Conservation (phyloP, 495 filamentous ascomycete species). For the Penicillium tannophilum region DNA sequence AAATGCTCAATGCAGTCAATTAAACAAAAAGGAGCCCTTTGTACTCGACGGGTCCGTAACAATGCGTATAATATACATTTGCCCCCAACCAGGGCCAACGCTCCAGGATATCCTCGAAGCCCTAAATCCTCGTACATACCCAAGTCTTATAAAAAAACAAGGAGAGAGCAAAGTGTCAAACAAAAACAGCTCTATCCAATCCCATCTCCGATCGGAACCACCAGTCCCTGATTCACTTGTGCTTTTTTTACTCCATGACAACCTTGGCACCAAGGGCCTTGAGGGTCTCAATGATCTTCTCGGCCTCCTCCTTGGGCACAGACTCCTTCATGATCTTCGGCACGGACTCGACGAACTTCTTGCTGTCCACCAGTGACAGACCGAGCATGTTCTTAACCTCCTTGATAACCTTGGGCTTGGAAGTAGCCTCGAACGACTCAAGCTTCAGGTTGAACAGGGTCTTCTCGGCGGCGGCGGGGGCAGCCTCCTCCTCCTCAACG, state of each 20-base stretch:
- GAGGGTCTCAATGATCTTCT: conserved; percentile 95
- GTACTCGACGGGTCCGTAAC: conserved; percentile 39
- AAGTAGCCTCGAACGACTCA: conserved; percentile 76
- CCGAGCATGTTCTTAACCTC: conserved; percentile 97
- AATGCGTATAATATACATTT: conserved; percentile 52
- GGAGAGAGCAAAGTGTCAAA: conserved; percentile 22
- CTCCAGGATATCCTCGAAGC: conserved; percentile 26
- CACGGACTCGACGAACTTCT: conserved; percentile 98
- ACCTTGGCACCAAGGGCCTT: conserved; percentile 90
- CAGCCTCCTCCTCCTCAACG: conserved; percentile 81
- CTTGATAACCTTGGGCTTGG: conserved; percentile 99
- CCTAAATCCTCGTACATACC: conserved; percentile 18
- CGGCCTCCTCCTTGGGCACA: conserved; percentile 95
- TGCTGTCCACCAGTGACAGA: conserved; percentile 95
- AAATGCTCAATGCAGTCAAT: conserved; percentile 35
- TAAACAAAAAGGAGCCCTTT: conserved; percentile 35
- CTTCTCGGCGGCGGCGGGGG: conserved; percentile 85
- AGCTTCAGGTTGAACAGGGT: conserved; percentile 97
- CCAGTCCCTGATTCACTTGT: background rate
- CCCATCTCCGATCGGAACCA: conserved; percentile 4
- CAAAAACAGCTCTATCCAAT: conserved; percentile 27
- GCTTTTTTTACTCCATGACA: conserved; percentile 73
- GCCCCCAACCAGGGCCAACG: conserved; percentile 34
- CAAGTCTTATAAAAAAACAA: conserved; percentile 20
- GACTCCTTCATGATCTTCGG: conserved; percentile 99